Evolutionary conservation across 148 eudicot species (phyloP), one percentile per base, ranked within the genome.

Genomic region (Camellia granthamiana): DNA sequence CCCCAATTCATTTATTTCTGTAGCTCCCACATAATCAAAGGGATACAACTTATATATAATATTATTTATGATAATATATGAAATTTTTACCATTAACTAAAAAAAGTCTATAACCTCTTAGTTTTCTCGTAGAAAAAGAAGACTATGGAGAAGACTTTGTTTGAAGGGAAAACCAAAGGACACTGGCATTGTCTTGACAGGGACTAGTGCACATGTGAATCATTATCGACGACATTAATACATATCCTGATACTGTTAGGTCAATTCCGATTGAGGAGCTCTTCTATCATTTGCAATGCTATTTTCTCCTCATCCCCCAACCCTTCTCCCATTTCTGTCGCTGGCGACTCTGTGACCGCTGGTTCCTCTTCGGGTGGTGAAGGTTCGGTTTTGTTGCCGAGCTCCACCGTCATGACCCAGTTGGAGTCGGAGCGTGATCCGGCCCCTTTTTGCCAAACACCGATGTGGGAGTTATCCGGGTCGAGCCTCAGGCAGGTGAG

Each of bases 271-370:
- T 89, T 89, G 0, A 90, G 86, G 21, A 90, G 87, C 71, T 90
- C 93, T 73, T 90, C 93, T 8, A 90, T 87, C 93, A 90, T 90
- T 83, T 90, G 91, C 81, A 90, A 77, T 42, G 93, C 91, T 62
- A 87, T 76, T 67, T 76, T 89, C 68, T 90, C 93, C 79, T 90
- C 93, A 30, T 90, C 93, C 67, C 83, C 86, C 54, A 89, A 47
- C 4, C 80, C 83, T 56, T 54, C 78, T 71, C 69, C 77, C 23
- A 5, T 19, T 5, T 49, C 74, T 4, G 1, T 16, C 51, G 12
- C 18, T 49, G 10, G 1, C 62, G 21, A 8, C 4, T 49, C n/a
- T 12, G 7, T 4, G 16, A n/a, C 72, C 10, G 49, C 16, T 3
- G 51, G 65, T 2, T 49, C 74, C 21, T 6, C 18, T 16, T 55